Evolutionary conservation across 768 basidiomycete species (phyloP), one percentile per base, ranked within the genome.

Genomic region (Boletus rubroflammeus): DNA sequence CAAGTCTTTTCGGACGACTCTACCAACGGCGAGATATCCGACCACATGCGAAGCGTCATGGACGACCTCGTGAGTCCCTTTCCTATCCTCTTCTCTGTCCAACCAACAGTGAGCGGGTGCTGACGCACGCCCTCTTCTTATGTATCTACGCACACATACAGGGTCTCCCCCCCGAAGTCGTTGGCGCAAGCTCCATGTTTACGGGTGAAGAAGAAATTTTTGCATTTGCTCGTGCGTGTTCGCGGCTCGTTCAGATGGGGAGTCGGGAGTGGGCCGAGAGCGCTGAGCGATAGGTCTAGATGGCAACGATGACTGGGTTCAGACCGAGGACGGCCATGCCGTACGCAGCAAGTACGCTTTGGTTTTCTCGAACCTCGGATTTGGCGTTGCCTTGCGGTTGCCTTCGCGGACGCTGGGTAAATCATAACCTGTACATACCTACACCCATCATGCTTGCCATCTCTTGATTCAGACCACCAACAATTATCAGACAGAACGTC

Each of bases 151-250:
- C 28, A 21, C 28, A 1, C 11, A 25, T 51, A 31, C 59, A 95
- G 92, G 93, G 93, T 19, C 76, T 98, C 1, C 79, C 88, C 1
- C 79, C 79, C 23, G 84, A 93, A 28, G 73, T 81, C 19, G 88
- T 96, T 17, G 90, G 93, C 32, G 76, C 78, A 2, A 92, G 88
- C 57, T 88, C 93, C 40, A 89, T 99, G 76, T 98, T 98, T 67
- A 88, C 87, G 0, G 95, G 96, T 4, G 95, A 98, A 64, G 97
- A 98, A 70, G 97, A 98, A 71, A 68, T 98, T 0, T 99, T 99
- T 67, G 97, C 97, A 0, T 99, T 98, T 69, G 94, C 93, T 11
- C 82, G 97, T 34, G 95, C 95, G 19, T 93, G 90, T 65, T 92
- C 89, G 23, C 79, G 92, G 41, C 75, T 93, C 17, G 88, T 91